These are phyloP conservation scores for Arthrinium puccinioides DNA, from an alignment of 2,329 filamentous ascomycete genomes.

Conservation along the genomic window DNA sequence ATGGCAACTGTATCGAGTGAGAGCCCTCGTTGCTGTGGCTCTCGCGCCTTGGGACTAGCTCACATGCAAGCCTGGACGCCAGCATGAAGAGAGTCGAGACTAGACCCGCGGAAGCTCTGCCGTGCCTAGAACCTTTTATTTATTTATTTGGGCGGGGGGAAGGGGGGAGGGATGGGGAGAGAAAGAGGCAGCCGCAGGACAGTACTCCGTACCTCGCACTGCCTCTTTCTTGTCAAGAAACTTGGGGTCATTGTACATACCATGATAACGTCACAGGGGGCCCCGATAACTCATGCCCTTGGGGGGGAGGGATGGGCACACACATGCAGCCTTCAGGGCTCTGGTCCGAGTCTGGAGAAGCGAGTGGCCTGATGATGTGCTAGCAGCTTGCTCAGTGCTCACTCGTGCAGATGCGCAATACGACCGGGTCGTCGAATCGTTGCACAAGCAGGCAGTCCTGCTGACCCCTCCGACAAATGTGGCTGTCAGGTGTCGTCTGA, in stretches of 20 bases:
- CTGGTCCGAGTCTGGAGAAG: no score
- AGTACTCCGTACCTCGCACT: no score
- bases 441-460: no score
- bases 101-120: no score
- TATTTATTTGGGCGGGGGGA: not conserved
- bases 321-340: slow-evolving; percentile 1
- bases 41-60: no score
- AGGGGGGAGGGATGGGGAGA: not conserved
- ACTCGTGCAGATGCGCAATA: slow-evolving; percentile 2
- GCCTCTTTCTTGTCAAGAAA: no score
- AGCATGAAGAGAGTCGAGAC: no score
- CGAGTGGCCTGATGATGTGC: slow-evolving; percentile 2
- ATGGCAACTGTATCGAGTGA: no score
- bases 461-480: slow-evolving; percentile 1
- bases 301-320: not conserved
- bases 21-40: no score
- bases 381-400: no score
- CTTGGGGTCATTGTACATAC: not conserved
- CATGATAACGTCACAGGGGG: not conserved
- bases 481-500: slow-evolving; percentile 1
- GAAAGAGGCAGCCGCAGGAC: not conserved
- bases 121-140: no score
- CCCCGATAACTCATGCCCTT: not conserved
- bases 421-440: slow-evolving; percentile 1
- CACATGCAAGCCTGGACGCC: no score